Conservation (phyloP, 139 green algal genomes). For the Chlorella sp. region DNA sequence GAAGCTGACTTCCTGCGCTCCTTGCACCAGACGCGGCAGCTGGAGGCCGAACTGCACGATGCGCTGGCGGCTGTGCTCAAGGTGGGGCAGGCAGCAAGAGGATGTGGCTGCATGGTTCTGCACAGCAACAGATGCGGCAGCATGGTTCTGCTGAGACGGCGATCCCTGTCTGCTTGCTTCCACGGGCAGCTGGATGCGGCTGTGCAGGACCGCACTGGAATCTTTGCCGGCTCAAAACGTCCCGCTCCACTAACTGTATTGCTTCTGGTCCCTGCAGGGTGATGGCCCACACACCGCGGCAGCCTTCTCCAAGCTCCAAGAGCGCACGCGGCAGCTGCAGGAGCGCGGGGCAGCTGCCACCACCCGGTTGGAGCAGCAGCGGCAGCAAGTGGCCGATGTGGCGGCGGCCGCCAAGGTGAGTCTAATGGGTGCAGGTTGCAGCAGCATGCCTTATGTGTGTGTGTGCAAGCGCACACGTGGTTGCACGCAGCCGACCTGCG, state of each 20-base stretch:
- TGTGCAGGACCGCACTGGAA: no score
- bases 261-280: no score
- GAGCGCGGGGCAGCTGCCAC: background rate
- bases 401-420: conserved; percentile 8
- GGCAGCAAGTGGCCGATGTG: background rate
- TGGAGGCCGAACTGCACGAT: conserved; percentile 38
- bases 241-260: no score
- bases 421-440: background rate
- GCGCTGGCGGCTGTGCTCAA: conserved; percentile 28
- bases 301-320: conserved; percentile 2
- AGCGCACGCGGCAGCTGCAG: conserved; percentile 15
- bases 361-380: background rate
- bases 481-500: no score
- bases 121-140: no score
- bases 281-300: background rate
- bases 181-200: no score
- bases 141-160: no score
- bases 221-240: no score
- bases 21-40: conserved; percentile 34
- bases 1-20: conserved; percentile 53
- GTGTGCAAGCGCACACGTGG: no score
- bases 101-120: no score
- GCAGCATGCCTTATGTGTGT: no score
- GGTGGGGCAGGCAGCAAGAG: background rate
- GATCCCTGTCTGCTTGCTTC: no score